Evolutionary conservation across 78 protist genomes (phyloP), one percentile per base, ranked within the genome.

Genomic region (Goniomonas avonlea): DNA sequence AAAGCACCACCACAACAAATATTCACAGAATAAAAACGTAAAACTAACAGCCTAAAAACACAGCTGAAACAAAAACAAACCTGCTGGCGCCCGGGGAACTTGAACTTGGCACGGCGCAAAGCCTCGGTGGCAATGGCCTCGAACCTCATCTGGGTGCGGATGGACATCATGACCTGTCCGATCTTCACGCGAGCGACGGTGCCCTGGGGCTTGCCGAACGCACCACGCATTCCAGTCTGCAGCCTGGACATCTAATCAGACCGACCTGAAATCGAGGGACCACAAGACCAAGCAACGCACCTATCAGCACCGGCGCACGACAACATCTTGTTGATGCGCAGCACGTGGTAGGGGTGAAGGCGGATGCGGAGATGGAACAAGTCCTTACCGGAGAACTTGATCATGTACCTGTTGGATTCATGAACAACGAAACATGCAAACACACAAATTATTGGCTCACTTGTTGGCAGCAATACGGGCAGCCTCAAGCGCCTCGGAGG

Each of bases 221-320:
- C 98, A 40, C 92, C 94, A 68, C 99, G 89, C 99, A 98, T 97
- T 86, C 99, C 99, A 34, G 98, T 90, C 81, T 94, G 98, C 55
- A 96, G 91, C 31, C 98, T 85, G 38, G 5, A 21, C 13, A 15
- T 34, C 13, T 18, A n/a, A n/a, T n/a, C n/a, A n/a, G n/a, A n/a
- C n/a, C n/a, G n/a, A n/a, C n/a, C n/a, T n/a, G n/a, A n/a, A n/a
- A n/a, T n/a, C n/a, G n/a, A n/a, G n/a, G n/a, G n/a, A n/a, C n/a
- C n/a, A n/a, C n/a, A n/a, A n/a, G n/a, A n/a, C n/a, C n/a, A n/a
- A n/a, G n/a, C n/a, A n/a, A n/a, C n/a, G n/a, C n/a, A n/a, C n/a
- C n/a, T 81, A 97, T 98, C 99, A 29, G 99, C 99, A 48, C 99
- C 99, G 73, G 99, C 99, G 80, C 99, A 97, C 40, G 98, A 93